phyloP scores from a whole-genome alignment of 108 stramenopile species.

The Fistulifera pelliculosa region DNA sequence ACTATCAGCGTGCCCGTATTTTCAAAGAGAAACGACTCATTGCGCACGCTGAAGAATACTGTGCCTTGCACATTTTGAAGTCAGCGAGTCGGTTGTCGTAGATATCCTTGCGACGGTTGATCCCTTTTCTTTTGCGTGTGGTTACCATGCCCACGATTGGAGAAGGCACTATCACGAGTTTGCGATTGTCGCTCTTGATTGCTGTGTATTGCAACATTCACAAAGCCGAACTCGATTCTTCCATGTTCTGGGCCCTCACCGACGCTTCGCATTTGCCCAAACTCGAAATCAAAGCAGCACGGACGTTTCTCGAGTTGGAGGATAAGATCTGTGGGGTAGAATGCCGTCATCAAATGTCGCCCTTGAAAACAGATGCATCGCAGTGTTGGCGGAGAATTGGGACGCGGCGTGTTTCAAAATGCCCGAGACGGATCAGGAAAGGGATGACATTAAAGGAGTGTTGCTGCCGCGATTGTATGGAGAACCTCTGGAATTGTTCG shows the following conservation, averaged over 20 bases:
- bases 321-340: slow-evolving; percentile 1
- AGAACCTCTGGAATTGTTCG: slow-evolving; percentile 1
- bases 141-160: slow-evolving; percentile 10
- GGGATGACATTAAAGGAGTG: not conserved
- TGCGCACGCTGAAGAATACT: slow-evolving; percentile 11
- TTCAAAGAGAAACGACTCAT: slow-evolving; percentile 16
- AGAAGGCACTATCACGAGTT: not conserved
- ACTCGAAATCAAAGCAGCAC: slow-evolving; percentile 8
- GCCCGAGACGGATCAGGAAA: not conserved
- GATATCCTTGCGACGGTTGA: slow-evolving; percentile 25
- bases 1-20: slow-evolving; percentile 14
- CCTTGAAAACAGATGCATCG: slow-evolving; percentile 5
- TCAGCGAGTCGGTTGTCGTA: slow-evolving; percentile 9
- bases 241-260: slow-evolving; percentile 1
- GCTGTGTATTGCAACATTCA: slow-evolving; percentile 9
- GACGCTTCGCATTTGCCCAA: not conserved
- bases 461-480: not conserved
- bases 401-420: slow-evolving; percentile 1
- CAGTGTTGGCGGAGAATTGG: slow-evolving; percentile 2
- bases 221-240: slow-evolving; percentile 1
- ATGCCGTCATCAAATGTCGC: not conserved
- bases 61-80: slow-evolving; percentile 17
- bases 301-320: slow-evolving; percentile 3
- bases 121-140: slow-evolving; percentile 21
- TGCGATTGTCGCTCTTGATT: slow-evolving; percentile 7